Evolutionary conservation across 345 rosid genomes (phyloP), one percentile per base, ranked within the genome.

Genomic region (Populus tremula): DNA sequence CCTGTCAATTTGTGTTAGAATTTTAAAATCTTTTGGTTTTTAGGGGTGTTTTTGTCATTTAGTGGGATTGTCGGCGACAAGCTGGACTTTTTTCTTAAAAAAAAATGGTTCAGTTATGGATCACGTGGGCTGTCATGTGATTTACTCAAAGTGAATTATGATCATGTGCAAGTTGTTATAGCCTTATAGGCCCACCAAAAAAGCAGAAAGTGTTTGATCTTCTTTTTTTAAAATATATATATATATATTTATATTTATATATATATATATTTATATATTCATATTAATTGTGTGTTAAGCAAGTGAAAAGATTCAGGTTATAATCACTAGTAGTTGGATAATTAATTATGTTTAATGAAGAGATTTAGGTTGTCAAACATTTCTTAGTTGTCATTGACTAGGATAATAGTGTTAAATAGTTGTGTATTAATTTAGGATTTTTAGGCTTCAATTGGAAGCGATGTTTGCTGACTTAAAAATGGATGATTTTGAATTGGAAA

Each of bases 71-170:
- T 86, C 84, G 88, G 88, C 80, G 74, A 45, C 69, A 50, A 61
- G 59, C 69, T 78, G 80, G 87, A 78, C 35, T 74, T 35, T 20
- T 17, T 2, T 2, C 9, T 35, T 56, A 2, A 4, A 11, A 39
- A 33, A 8, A 43, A 43, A 43, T 11, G 69, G 59, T 69, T 76
- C 62, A 36, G 68, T 66, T 62, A 79, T 80, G 82, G 72, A 67
- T 84, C 91, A 84, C 89, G 81, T 87, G 89, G 80, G 76, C 65
- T 73, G 73, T 74, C 87, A 81, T 70, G 87, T 82, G 85, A 67
- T 69, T 39, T 25, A 21, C 79, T 49, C 0, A 73, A 63, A 71
- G 33, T 68, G 69, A 68, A 35, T 71, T 63, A 49, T 67, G 75
- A 39, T 45, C 14, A 59, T 23, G 64, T 59, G 64, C 29, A 59